These are phyloP conservation scores for Stereum hirsutum DNA, from an alignment of 1,284 basidiomycete species.

Conservation along the genomic window DNA sequence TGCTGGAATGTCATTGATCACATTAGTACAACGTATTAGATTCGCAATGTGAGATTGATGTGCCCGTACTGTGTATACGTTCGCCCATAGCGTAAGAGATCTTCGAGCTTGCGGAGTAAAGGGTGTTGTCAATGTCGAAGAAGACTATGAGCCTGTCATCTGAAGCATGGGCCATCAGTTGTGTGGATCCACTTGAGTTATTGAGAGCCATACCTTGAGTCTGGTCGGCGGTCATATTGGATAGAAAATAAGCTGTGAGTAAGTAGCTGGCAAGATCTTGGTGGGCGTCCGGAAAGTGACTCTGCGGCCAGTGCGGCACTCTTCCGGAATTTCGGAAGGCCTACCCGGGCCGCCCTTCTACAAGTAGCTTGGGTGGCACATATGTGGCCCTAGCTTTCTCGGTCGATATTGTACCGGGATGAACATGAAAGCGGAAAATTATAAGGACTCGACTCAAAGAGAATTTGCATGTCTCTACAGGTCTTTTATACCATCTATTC, in stretches of 20 bases:
- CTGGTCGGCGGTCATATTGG: slow-evolving; percentile 8
- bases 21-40: background rate
- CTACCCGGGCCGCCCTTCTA: no score
- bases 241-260: background rate
- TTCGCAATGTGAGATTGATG: background rate
- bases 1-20: slow-evolving; percentile 27
- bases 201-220: slow-evolving; percentile 1
- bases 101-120: slow-evolving; percentile 68
- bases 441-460: no score
- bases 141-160: slow-evolving; percentile 60
- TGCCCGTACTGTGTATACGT: slow-evolving; percentile 57
- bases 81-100: slow-evolving; percentile 79
- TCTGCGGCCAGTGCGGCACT: no score
- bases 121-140: slow-evolving; percentile 85
- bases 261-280: no score
- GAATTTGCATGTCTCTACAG: no score
- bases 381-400: no score
- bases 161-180: slow-evolving; percentile 2
- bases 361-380: no score
- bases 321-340: no score
- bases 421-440: no score
- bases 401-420: no score
- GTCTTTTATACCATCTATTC: no score
- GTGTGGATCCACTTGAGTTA: background rate
- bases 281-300: no score